Base-by-base conservation (phyloP, 306 rosid species). In the Abrus precatorius region DNA sequence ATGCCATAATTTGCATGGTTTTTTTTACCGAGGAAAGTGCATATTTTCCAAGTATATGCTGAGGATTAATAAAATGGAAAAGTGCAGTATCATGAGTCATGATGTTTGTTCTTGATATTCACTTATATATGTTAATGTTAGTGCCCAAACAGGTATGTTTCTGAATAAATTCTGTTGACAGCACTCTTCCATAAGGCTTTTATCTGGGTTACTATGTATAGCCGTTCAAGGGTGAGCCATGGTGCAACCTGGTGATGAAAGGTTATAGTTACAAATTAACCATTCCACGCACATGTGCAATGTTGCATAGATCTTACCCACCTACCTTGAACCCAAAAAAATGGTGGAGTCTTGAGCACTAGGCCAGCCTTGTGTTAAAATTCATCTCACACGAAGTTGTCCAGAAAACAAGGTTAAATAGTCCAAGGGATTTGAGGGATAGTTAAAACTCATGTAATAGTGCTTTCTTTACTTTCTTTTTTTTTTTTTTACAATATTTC, bases 21-120 rank as follows among this genome's bases (percentile, higher is more conserved):
- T 45, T 44, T 13, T 27, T 53, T 14, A 54, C 36, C 5, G 2
- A 53, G 45, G 14, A 59, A 43, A 20, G 7, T 45, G 70, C 71
- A 45, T 13, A 32, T 29, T 44, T 65, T 66, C 54, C 55, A 29
- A 43, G 56, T 14, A 20, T 69, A 30, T 82, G 45, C 20, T 30
- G 29, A 8, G 59, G 66, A 49, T 49, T 48, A 67, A 76, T 20
- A 69, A 82, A 70, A 50, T 11, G n/a, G 34, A 60, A 69, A 60
- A 47, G 57, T 28, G 33, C 2, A 48, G 38, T 13, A 40, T 75
- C 67, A 13, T 3, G 10, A 57, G 63, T 75, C 9, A 54, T 56
- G 57, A 57, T 68, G 14, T 14, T 69, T 68, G 50, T 69, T 61
- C 41, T 71, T 73, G 9, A 52, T 41, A 62, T 71, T 36, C 34